A percentile compares a stretch with the other conserved stretches of the same genome.
Conservation (phyloP, 1,139 yeast species). For the Suhomyces wounanorum region DNA sequence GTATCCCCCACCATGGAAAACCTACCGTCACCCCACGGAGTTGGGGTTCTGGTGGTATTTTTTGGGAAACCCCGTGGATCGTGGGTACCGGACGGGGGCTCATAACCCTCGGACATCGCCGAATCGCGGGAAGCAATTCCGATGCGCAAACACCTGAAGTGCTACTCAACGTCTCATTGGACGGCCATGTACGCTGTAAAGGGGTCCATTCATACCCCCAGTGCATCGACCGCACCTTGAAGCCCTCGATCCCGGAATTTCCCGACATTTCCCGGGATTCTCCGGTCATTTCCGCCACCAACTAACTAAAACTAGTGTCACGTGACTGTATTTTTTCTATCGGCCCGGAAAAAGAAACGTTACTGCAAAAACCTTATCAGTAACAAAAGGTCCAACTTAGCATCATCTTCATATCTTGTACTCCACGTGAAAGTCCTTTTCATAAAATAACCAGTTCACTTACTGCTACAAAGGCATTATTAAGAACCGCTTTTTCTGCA, state of each 20-base stretch:
- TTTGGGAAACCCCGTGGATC: neutral
- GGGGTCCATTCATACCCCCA: too few relatives aligned
- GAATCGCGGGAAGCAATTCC: neutral
- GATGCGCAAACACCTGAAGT: neutral
- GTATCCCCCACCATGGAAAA: neutral
- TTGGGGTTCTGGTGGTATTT: too few relatives aligned
- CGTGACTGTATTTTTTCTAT: slow-evolving; percentile 1
- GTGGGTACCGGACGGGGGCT: neutral
- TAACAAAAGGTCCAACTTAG: neutral
- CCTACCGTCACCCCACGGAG: too few relatives aligned
- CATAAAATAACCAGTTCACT: neutral
- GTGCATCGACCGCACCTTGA: too few relatives aligned
- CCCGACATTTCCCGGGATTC: too few relatives aligned
- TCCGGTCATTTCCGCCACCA: neutral
- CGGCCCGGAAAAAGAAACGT: slow-evolving; percentile 8
- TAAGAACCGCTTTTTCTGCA: too few relatives aligned
- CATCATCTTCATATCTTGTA: neutral
- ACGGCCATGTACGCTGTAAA: too few relatives aligned
- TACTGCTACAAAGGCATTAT: too few relatives aligned
- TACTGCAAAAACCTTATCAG: slow-evolving; percentile 8
- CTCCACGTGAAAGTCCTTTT: neutral
- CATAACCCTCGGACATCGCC: neutral
- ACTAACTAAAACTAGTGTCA: too few relatives aligned
- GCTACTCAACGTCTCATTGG: too few relatives aligned
- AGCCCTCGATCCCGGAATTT: too few relatives aligned